Base-by-base conservation (phyloP, 768 basidiomycete genomes). In the Tulasnella calospora region DNA sequence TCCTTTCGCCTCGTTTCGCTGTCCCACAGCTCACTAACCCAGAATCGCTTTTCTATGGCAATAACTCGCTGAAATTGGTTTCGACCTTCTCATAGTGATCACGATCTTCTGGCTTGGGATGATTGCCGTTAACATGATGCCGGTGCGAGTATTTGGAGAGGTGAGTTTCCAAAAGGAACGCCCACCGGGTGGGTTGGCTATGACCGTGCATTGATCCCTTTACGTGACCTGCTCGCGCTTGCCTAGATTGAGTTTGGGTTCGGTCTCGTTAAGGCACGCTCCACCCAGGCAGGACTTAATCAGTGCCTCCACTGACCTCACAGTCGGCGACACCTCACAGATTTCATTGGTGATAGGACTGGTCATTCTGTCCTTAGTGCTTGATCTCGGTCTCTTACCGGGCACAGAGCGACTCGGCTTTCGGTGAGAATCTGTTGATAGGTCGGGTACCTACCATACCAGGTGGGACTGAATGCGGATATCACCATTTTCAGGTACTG, bases 241-340 rank as follows among this genome's bases (percentile, higher is more conserved):
- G 77, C 55, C 30, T 70, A 81, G 76, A 72, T 74, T 55, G 81
- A 81, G 76, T 81, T 81, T 73, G 47, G 46, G 40, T 81, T 81
- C 51, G 79, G 79, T 6, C 41, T 79, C 40, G 71, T 81, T 55
- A 81, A 81, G 72, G 78, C 76, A 27, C 44, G 40, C 33, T 38
- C 36, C 44, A 36, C 40, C 75, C 36, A n/a, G 9, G 27, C 61
- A 47, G n/a, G 13, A 6, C 23, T 76, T 21, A 27, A 74, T 33
- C 35, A 19, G 27, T 17, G 41, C 70, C 67, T 35, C 73, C 23
- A 35, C 36, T n/a, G 73, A 23, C 41, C 57, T 75, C 57, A 69
- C 21, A 35, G 30, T 71, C 51, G 57, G 35, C 57, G 38, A 38
- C 36, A 51, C 38, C 71, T 41, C 71, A 51, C 55, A 79, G 79